Evolutionary conservation across 2,329 filamentous ascomycete genomes (phyloP).

Genomic region (Aspergillaceae sp.): DNA sequence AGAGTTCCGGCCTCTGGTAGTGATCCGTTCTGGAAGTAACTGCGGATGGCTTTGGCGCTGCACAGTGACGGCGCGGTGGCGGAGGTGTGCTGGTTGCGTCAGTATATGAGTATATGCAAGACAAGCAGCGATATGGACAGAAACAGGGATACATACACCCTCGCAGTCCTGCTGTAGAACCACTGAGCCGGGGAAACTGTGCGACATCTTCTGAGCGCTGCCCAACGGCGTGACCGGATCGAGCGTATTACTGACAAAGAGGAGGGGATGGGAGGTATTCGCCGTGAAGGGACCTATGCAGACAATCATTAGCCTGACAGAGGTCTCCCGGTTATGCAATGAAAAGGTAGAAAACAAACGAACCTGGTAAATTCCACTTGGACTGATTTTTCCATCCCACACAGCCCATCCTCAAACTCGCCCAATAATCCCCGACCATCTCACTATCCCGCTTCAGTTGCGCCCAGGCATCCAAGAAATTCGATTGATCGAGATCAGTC

Average conservation of each 20-base stretch:
- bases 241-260: conserved; percentile 50
- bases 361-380: conserved; percentile 30
- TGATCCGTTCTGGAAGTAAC: conserved; percentile 36
- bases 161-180: conserved; percentile 40
- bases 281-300: conserved; percentile 19
- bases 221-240: conserved; percentile 53
- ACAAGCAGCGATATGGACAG: neutral
- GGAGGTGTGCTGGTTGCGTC: conserved; percentile 21
- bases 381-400: conserved; percentile 28
- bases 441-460: conserved; percentile 16
- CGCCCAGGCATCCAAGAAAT: conserved; percentile 17
- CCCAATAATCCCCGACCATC: conserved; percentile 31
- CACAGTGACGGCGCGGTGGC: conserved; percentile 30
- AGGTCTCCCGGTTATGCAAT: neutral
- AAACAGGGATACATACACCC: conserved; percentile 23
- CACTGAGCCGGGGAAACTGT: conserved; percentile 35
- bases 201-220: conserved; percentile 29
- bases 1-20: conserved; percentile 28
- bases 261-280: conserved; percentile 42
- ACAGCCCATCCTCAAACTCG: conserved; percentile 28
- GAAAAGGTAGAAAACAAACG: conserved; percentile 1
- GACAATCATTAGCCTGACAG: neutral
- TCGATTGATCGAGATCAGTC: conserved; percentile 8
- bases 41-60: conserved; percentile 25
- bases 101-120: neutral